A percentile compares a stretch with the other conserved stretches of the same genome.
Conservation (phyloP, 768 basidiomycete species). For the Mycena chlorophos region DNA sequence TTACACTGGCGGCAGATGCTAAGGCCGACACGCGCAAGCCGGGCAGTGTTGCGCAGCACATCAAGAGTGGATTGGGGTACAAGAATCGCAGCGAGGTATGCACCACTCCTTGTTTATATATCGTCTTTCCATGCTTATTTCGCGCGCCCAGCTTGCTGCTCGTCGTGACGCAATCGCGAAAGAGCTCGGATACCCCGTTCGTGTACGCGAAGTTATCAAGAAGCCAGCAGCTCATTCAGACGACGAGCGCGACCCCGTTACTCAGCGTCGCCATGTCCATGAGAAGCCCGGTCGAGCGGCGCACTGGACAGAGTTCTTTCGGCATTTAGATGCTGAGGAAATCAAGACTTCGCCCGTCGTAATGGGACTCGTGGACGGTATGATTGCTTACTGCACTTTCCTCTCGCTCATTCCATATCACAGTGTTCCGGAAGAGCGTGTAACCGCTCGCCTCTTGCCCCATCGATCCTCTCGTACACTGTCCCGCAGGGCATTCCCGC, state of each 20-base stretch:
- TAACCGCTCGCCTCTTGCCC: background rate
- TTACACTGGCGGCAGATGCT: slow-evolving; percentile 6
- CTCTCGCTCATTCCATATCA: background rate
- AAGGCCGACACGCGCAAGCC: slow-evolving; percentile 5
- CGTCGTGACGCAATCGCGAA: background rate
- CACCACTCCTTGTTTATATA: background rate
- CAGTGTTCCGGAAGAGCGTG: background rate
- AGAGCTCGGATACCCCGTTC: background rate
- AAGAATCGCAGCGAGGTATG: slow-evolving; percentile 7
- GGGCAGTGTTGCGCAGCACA: slow-evolving; percentile 1
- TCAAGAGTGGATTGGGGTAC: background rate
- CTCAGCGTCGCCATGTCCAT: background rate
- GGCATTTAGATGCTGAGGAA: background rate
- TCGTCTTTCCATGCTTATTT: background rate
- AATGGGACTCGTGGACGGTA: background rate
- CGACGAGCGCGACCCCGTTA: background rate
- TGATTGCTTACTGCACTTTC: background rate
- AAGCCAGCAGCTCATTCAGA: background rate
- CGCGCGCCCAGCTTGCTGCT: background rate
- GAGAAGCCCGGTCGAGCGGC: background rate
- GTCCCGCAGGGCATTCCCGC: background rate
- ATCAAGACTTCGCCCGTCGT: background rate
- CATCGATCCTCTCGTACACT: background rate
- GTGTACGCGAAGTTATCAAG: background rate
- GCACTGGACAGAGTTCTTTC: background rate